These are phyloP conservation scores for Kregervanrija pseudodelftensis DNA, from an alignment of 805 yeast species.

Conservation along the genomic window DNA sequence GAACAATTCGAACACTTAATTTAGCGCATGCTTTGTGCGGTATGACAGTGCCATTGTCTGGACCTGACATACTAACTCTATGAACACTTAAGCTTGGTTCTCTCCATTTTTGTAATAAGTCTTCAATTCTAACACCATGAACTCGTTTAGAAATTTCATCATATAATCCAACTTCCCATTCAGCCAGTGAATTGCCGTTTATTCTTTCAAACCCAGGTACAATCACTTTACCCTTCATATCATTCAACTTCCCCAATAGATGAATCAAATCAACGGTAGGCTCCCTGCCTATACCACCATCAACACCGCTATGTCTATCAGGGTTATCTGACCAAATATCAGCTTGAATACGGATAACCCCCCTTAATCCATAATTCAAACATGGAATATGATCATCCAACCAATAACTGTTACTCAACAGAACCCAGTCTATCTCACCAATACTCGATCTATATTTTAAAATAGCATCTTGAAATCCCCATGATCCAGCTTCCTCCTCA, in stretches of 20 bases:
- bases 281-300: constrained; percentile 86
- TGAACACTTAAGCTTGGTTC: constrained; percentile 86
- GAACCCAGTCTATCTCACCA: constrained; percentile 80
- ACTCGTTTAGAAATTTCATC: constrained; percentile 46
- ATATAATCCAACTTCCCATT: constrained; percentile 54
- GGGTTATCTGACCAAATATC: constrained; percentile 66
- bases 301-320: constrained; percentile 93
- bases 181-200: constrained; percentile 16
- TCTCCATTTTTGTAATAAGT: constrained; percentile 78
- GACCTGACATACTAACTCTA: constrained; percentile 79
- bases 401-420: constrained; percentile 92
- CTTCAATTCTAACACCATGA: constrained; percentile 28
- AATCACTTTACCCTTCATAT: constrained; percentile 43
- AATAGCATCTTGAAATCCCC: constrained; percentile 73
- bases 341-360: constrained; percentile 77
- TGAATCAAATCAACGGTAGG: constrained; percentile 84
- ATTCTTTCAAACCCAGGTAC: constrained; percentile 44
- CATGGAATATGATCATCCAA: constrained; percentile 84
- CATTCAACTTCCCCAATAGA: constrained; percentile 58
- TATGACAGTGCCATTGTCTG: constrained; percentile 82
- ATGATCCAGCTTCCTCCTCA: constrained; percentile 90
- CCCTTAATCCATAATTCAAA: constrained; percentile 88
- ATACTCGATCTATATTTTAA: constrained; percentile 41
- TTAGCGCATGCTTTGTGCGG: constrained; percentile 75
- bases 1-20: constrained; percentile 80